phyloP scores from a whole-genome alignment of 306 rosid genomes.

The Cucurbita argyrosperma region DNA sequence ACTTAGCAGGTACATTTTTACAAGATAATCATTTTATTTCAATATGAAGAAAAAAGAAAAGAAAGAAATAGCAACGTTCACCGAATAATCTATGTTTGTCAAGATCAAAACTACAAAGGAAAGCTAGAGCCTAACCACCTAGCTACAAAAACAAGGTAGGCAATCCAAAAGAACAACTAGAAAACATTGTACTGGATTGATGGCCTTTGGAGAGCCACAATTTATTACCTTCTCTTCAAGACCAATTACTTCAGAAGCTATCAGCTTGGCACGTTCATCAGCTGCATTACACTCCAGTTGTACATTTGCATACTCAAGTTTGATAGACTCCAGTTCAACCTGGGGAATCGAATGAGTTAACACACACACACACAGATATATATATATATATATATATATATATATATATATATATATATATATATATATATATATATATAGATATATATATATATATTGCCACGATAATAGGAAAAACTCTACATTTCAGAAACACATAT shows the following conservation, averaged over 20 bases:
- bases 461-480: not conserved
- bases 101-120: not conserved
- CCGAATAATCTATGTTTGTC: not conserved
- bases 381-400: not conserved
- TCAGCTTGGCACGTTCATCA: constrained; percentile 85
- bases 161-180: not conserved
- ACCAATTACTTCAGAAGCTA: constrained; percentile 93
- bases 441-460: not conserved
- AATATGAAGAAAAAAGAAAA: not conserved
- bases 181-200: not conserved
- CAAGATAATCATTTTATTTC: not conserved
- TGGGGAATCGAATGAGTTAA: constrained; percentile 15
- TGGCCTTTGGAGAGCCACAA: not conserved
- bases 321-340: constrained; percentile 73
- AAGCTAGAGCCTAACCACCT: not conserved
- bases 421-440: not conserved
- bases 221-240: constrained; percentile 95
- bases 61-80: not conserved
- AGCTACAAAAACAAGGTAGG: not conserved
- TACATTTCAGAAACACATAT: not conserved
- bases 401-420: not conserved
- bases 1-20: not conserved
- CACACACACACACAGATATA: not conserved
- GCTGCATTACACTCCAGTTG: constrained; percentile 91
- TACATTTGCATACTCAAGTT: constrained; percentile 60